Evolutionary conservation across 441 rosid genomes (phyloP).

Genomic region (Aleurites moluccanus): DNA sequence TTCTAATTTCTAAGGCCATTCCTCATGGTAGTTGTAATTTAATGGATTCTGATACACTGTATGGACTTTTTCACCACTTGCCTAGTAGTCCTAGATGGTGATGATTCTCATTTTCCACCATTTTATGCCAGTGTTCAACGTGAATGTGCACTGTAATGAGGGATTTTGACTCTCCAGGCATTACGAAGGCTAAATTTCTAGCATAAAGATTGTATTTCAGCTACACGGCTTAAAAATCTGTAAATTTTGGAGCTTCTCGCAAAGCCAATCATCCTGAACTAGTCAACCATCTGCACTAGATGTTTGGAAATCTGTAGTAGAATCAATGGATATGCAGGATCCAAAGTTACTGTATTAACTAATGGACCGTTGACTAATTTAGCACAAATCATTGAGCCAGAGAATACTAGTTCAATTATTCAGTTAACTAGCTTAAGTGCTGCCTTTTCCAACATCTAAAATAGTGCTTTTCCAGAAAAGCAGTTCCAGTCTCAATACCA

Average conservation of each 20-base stretch:
- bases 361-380: conserved; percentile 17
- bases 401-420: conserved; percentile 5
- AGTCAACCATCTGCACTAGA: conserved; percentile 17
- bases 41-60: conserved; percentile 68
- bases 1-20: conserved; percentile 44
- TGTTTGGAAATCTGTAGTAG: conserved; percentile 12
- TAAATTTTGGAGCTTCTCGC: conserved; percentile 23
- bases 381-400: conserved; percentile 2
- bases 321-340: conserved; percentile 7
- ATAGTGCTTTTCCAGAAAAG: too few species aligned
- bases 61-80: conserved; percentile 63
- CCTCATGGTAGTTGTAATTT: conserved; percentile 73
- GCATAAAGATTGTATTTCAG: conserved; percentile 11
- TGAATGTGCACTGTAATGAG: neutral
- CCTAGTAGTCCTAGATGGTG: conserved; percentile 73
- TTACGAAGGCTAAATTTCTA: too few species aligned
- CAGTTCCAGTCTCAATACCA: too few species aligned
- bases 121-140: neutral
- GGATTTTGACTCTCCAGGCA: neutral
- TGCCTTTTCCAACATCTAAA: too few species aligned
- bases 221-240: conserved; percentile 27
- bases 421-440: neutral
- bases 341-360: conserved; percentile 2
- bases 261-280: conserved; percentile 22
- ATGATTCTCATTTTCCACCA: neutral